These are phyloP conservation scores for Cladosporium sp. DNA, from an alignment of 2,329 filamentous ascomycete genomes.

Conservation along the genomic window DNA sequence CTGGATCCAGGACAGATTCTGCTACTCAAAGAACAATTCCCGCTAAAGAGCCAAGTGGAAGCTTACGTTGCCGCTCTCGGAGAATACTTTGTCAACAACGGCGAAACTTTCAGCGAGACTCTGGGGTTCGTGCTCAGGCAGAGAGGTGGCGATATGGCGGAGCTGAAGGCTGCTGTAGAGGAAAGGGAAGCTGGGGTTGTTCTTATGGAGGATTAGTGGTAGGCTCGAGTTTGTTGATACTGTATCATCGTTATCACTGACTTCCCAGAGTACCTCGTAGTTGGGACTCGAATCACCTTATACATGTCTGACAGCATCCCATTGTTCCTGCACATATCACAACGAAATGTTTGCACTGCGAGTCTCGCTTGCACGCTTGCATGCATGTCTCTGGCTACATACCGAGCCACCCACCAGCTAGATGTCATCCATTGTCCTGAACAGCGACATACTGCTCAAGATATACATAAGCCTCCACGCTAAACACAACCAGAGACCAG, in stretches of 20 bases:
- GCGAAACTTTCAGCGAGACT: constrained; percentile 62
- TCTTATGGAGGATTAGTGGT: constrained; percentile 1
- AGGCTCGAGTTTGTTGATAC: not conserved
- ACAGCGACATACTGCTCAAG: not conserved
- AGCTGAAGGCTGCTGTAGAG: constrained; percentile 66
- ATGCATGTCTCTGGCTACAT: not conserved
- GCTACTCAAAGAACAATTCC: constrained; percentile 57
- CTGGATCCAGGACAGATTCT: constrained; percentile 61
- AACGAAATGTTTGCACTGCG: not conserved
- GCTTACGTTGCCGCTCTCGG: constrained; percentile 53
- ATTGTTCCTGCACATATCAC: not conserved
- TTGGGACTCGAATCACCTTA: not conserved
- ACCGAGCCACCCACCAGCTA: not conserved
- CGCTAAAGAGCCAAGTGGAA: constrained; percentile 59
- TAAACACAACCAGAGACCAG: not conserved
- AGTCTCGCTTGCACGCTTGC: constrained; percentile 3
- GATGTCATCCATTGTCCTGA: not conserved
- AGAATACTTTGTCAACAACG: constrained; percentile 64
- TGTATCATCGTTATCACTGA: not conserved
- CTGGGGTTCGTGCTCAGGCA: constrained; percentile 57
- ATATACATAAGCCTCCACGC: not conserved
- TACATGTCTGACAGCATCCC: not conserved
- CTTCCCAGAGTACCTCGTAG: not conserved
- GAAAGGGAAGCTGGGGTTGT: constrained; percentile 69
- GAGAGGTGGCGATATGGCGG: constrained; percentile 53